A percentile compares a stretch with the other conserved stretches of the same genome.
phyloP scores from a whole-genome alignment of 371 early-diverging fungal species.

The Apophysomyces elegans region DNA sequence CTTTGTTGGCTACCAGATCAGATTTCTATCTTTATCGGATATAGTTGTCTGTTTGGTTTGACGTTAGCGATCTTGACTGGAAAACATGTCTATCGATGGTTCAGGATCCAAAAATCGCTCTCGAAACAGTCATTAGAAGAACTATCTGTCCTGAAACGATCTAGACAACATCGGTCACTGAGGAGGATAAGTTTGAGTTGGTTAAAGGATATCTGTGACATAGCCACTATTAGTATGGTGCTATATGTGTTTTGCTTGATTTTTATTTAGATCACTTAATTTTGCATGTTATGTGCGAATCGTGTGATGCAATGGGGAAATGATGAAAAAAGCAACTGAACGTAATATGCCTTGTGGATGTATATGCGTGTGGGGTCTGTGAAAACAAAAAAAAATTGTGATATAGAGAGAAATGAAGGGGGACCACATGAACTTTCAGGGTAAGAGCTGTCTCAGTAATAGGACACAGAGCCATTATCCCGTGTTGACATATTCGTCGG shows the following conservation, averaged over 20 bases:
- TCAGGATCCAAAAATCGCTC: conserved; percentile 3
- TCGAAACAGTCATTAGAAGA: not conserved
- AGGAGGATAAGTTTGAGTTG: conserved; percentile 9
- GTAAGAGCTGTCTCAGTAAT: not conserved
- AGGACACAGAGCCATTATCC: not conserved
- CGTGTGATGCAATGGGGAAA: conserved; percentile 5
- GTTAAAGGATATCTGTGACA: conserved; percentile 19
- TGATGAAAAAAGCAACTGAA: not conserved
- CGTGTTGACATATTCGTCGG: conserved; percentile 6
- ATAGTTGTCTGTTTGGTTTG: conserved; percentile 25
- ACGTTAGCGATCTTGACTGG: conserved; percentile 16
- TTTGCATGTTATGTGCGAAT: conserved; percentile 11
- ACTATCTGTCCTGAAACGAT: not conserved
- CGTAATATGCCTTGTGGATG: not conserved
- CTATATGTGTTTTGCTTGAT: conserved; percentile 30
- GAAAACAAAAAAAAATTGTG: not conserved
- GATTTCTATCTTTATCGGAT: conserved; percentile 36
- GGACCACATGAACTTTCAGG: not conserved
- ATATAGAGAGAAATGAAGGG: not conserved
- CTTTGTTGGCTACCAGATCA: conserved; percentile 51
- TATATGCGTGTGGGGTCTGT: not conserved
- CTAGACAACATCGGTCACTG: not conserved
- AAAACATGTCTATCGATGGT: not conserved
- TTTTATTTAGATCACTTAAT: conserved; percentile 19
- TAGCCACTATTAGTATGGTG: conserved; percentile 24